phyloP scores from a whole-genome alignment of 2,329 filamentous ascomycete species.

The Trichoderma sp. region DNA sequence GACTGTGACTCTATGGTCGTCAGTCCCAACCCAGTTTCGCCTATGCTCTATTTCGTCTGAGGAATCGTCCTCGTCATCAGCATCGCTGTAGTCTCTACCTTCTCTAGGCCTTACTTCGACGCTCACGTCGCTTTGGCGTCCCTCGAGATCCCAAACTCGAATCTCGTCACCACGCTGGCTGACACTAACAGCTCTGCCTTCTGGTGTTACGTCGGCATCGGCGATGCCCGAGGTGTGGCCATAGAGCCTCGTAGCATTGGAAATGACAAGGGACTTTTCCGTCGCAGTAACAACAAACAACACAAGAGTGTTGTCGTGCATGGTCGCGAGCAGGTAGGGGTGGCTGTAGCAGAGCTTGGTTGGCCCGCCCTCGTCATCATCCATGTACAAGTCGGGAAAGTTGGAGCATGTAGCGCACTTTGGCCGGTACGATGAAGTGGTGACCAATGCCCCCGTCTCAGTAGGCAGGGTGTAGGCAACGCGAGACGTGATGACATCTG shows the following conservation, averaged over 20 bases:
- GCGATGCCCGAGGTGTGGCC: slow-evolving; percentile 89
- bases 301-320: slow-evolving; percentile 84
- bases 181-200: slow-evolving; percentile 87
- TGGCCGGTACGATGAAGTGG: slow-evolving; percentile 18
- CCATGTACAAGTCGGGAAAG: slow-evolving; percentile 20
- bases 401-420: slow-evolving; percentile 13
- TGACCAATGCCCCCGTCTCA: slow-evolving; percentile 26
- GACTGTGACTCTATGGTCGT: slow-evolving; percentile 88
- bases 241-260: slow-evolving; percentile 75
- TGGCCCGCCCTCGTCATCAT: slow-evolving; percentile 44
- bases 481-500: slow-evolving; percentile 37
- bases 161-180: slow-evolving; percentile 76
- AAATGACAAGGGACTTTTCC: slow-evolving; percentile 63
- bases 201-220: slow-evolving; percentile 77
- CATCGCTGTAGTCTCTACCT: slow-evolving; percentile 22
- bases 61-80: slow-evolving; percentile 1
- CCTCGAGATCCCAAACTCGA: slow-evolving; percentile 87
- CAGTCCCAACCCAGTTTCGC: slow-evolving; percentile 76
- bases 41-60: slow-evolving; percentile 42
- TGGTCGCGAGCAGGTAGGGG: slow-evolving; percentile 79
- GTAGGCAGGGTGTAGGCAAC: slow-evolving; percentile 39
- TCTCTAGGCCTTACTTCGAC: slow-evolving; percentile 50
- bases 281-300: slow-evolving; percentile 79
- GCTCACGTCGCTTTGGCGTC: slow-evolving; percentile 54
- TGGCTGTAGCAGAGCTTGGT: slow-evolving; percentile 69